Conservation (phyloP, 2,329 filamentous ascomycete species). For the Zalaria sp. region DNA sequence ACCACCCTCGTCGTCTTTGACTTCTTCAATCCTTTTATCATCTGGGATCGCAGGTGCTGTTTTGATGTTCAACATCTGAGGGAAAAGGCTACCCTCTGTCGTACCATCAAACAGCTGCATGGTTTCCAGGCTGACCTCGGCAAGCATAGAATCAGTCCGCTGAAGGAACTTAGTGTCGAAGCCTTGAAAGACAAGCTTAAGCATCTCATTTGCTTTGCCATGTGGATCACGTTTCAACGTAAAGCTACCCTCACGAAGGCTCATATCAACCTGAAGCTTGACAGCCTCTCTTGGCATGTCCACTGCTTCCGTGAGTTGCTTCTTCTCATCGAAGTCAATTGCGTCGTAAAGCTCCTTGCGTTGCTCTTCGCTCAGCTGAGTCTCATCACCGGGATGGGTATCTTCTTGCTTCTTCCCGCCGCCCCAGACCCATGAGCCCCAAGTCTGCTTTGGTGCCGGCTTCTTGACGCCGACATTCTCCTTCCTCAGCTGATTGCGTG, state of each 20-base stretch:
- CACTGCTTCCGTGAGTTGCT: slow-evolving; percentile 71
- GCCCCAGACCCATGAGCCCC: slow-evolving; percentile 88
- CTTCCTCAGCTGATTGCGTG: slow-evolving; percentile 86
- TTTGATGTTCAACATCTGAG: slow-evolving; percentile 92
- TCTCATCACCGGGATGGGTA: slow-evolving; percentile 57
- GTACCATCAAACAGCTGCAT: slow-evolving; percentile 93
- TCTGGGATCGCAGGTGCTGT: slow-evolving; percentile 52
- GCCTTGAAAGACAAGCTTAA: slow-evolving; percentile 86
- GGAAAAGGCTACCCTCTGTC: slow-evolving; percentile 77
- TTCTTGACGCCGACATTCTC: slow-evolving; percentile 87
- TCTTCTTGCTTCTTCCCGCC: slow-evolving; percentile 47
- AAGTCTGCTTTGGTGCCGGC: slow-evolving; percentile 59
- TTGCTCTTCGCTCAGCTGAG: slow-evolving; percentile 86
- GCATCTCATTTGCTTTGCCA: slow-evolving; percentile 61
- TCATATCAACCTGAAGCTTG: slow-evolving; percentile 84
- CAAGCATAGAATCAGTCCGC: slow-evolving; percentile 77
- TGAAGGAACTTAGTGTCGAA: slow-evolving; percentile 86
- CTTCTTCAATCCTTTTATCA: slow-evolving; percentile 32
- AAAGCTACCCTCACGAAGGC: slow-evolving; percentile 90
- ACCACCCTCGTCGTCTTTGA: slow-evolving; percentile 31
- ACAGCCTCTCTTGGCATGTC: slow-evolving; percentile 83
- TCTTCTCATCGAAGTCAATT: slow-evolving; percentile 97
- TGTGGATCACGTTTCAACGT: slow-evolving; percentile 79
- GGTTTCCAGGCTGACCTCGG: slow-evolving; percentile 80
- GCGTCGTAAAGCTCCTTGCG: slow-evolving; percentile 92